Conservation (phyloP, 2,329 filamentous ascomycete genomes). For the Cytospora schulzeri region DNA sequence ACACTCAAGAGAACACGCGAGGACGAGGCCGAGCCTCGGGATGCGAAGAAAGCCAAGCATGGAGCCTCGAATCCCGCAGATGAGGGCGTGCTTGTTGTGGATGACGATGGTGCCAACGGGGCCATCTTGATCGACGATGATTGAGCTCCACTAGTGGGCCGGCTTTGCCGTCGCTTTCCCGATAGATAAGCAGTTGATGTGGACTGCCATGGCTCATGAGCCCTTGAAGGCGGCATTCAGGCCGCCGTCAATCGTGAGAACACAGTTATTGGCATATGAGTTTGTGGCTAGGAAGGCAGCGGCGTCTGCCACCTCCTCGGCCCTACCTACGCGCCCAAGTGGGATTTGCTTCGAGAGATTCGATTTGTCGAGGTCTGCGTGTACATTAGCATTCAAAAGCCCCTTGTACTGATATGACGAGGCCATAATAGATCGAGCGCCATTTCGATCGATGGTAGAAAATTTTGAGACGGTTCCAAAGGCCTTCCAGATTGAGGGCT, state of each 20-base stretch:
- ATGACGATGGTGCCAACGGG: constrained; percentile 53
- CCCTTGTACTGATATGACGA: constrained; percentile 19
- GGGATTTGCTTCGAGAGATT: constrained; percentile 59
- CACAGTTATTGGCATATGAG: constrained; percentile 82
- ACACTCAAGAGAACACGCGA: constrained; percentile 50
- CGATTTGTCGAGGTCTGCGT: constrained; percentile 38
- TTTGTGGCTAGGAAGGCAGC: constrained; percentile 77
- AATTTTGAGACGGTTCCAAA: neutral
- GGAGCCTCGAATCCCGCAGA: constrained; percentile 37
- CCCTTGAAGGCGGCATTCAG: constrained; percentile 59
- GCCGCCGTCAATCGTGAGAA: constrained; percentile 84
- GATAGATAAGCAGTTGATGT: neutral
- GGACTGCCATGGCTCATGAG: constrained; percentile 1
- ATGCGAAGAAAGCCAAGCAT: constrained; percentile 49
- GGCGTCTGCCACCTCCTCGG: constrained; percentile 78
- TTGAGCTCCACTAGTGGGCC: constrained; percentile 37
- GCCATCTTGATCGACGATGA: constrained; percentile 70
- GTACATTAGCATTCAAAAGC: constrained; percentile 24
- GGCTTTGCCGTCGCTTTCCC: neutral
- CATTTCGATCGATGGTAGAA: neutral
- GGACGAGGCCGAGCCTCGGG: constrained; percentile 44
- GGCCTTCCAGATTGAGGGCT: constrained; percentile 22
- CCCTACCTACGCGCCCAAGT: constrained; percentile 64
- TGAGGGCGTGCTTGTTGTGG: constrained; percentile 53
- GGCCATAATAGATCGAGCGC: neutral